Base-by-base conservation (phyloP, 2,329 filamentous ascomycete genomes). In the Nemania sp. region DNA sequence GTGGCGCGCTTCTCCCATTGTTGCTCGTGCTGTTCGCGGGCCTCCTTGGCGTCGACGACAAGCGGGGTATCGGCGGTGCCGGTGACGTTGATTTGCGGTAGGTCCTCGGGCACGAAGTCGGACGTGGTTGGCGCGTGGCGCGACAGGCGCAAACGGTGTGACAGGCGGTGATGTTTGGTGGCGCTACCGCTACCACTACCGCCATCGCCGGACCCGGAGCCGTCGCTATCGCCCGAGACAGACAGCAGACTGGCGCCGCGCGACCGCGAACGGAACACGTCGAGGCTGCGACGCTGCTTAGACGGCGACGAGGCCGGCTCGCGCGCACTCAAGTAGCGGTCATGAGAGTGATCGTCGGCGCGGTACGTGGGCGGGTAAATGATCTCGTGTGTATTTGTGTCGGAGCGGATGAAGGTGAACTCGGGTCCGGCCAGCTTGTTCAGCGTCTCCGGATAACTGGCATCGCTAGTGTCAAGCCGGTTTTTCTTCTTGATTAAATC, bases 1-100 rank as follows among this genome's bases (percentile, higher is more conserved):
- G 92, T 97, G 23, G 94, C 94, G 56, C 93, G 81, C 75, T 89
- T 87, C 79, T 97, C 94, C 94, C 94, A 99, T 73, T 88, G 82
- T 54, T 84, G 83, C 76, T 95, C 89, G 56, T 70, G 67, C 37
- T 65, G 70, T 40, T 74, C 73, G 54, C 62, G 68, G 23, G 36
- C 37, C 19, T 43, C 48, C 22, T 30, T 50, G 41, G 22, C 36
- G 15, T 49, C 52, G 17, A 49, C 20, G 34, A 37, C 28, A 15
- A 49, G 26, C 14, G 55, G 36, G 7, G 23, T 49, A 30, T 58
- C 46, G 7, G 39, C 17, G 22, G 34, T 47, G 36, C 22, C 40
- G 31, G 74, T 69, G 66, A 68, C 45, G 43, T 79, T 75, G 52
- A 96, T 90, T 57, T 86, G 86, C 19, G 92, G 92, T 47, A 97